Evolutionary conservation across 2,329 filamentous ascomycete species (phyloP).

Genomic region (Verruconis gallopava): DNA sequence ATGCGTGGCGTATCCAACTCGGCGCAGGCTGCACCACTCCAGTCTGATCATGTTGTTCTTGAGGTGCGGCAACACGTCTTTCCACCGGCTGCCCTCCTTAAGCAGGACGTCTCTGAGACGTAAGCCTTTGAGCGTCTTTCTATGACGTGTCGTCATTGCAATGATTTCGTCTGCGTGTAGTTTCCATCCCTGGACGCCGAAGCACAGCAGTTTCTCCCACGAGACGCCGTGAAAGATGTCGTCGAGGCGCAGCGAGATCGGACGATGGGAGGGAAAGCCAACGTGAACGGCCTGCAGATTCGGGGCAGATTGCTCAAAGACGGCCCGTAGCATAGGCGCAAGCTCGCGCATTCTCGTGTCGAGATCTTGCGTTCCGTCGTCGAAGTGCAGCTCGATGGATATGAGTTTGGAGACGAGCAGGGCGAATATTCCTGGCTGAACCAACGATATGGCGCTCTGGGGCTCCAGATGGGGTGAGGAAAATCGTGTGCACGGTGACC

Average conservation of each 20-base stretch:
- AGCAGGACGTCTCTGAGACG: constrained; percentile 48
- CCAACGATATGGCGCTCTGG: constrained; percentile 41
- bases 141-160: constrained; percentile 41
- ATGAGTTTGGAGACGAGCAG: constrained; percentile 44
- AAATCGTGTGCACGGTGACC: constrained; percentile 46
- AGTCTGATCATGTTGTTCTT: constrained; percentile 43
- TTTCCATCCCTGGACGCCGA: constrained; percentile 54
- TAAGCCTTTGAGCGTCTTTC: constrained; percentile 43
- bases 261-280: constrained; percentile 46
- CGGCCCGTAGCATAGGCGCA: constrained; percentile 41
- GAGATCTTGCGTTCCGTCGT: constrained; percentile 44
- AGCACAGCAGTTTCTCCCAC: constrained; percentile 48
- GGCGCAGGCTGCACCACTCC: constrained; percentile 49
- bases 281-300: constrained; percentile 52
- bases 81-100: constrained; percentile 47
- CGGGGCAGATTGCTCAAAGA: constrained; percentile 42
- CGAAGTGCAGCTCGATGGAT: constrained; percentile 51
- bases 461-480: constrained; percentile 51
- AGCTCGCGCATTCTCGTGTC: constrained; percentile 45
- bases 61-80: constrained; percentile 44
- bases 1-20: constrained; percentile 45
- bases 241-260: constrained; percentile 44
- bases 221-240: constrained; percentile 49
- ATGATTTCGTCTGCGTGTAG: constrained; percentile 49
- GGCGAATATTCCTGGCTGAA: constrained; percentile 34